A percentile compares a stretch with the other conserved stretches of the same genome.
These are phyloP conservation scores for Purpureocillium lavendulum DNA, from an alignment of 2,329 filamentous ascomycete species.

Conservation along the genomic window DNA sequence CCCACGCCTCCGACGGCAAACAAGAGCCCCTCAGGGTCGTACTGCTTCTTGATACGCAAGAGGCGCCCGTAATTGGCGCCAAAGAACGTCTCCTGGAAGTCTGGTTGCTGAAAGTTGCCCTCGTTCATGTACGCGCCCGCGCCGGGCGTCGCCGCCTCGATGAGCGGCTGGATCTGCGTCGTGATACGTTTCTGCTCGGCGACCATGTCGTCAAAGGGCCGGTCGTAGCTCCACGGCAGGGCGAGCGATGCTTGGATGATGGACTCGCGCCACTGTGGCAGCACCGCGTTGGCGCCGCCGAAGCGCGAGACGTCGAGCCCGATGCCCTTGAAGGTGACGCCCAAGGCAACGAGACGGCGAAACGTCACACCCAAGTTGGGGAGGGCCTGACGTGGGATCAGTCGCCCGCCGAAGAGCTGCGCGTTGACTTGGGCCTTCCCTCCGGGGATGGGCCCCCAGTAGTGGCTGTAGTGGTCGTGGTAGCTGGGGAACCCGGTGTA, in stretches of 20 bases:
- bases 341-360: constrained; percentile 10
- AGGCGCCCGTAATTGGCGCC: constrained; percentile 35
- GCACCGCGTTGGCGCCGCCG: constrained; percentile 24
- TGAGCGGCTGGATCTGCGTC: constrained; percentile 14
- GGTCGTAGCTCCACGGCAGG: constrained; percentile 18
- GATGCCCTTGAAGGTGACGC: constrained; percentile 18
- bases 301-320: constrained; percentile 16
- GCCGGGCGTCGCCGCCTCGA: constrained; percentile 23
- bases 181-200: constrained; percentile 20
- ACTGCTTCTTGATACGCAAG: constrained; percentile 35
- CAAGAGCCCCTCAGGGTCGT: constrained; percentile 37
- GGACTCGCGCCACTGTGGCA: constrained; percentile 31
- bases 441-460: constrained; percentile 27
- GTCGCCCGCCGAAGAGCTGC: constrained; percentile 28
- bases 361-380: constrained; percentile 6
- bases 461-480: constrained; percentile 34
- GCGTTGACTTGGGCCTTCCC: constrained; percentile 22
- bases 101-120: constrained; percentile 36
- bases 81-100: constrained; percentile 37
- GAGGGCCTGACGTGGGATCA: constrained; percentile 29
- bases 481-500: constrained; percentile 13
- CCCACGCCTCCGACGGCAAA: constrained; percentile 42
- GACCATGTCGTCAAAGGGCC: constrained; percentile 18
- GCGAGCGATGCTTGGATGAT: constrained; percentile 20
- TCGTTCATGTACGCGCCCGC: constrained; percentile 43